Percentiles rank a stretch among this genome's conserved stretches.
Conservation (phyloP, 2,329 filamentous ascomycete species). For the Paecilomyces formosus region DNA sequence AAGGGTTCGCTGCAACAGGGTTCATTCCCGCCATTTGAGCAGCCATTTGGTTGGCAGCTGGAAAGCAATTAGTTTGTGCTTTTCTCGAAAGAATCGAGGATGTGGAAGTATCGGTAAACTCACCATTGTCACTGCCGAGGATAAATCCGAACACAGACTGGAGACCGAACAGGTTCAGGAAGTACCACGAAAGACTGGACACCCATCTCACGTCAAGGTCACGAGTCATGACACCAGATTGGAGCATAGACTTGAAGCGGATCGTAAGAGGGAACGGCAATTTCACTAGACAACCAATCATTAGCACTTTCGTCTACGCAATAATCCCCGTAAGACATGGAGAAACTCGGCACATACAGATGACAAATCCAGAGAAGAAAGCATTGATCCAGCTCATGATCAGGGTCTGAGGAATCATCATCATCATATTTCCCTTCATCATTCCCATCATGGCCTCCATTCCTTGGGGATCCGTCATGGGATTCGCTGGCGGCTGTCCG, state of each 20-base stretch:
- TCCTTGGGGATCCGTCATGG: constrained; percentile 86
- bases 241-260: constrained; percentile 99
- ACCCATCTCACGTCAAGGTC: constrained; percentile 99
- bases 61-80: constrained; percentile 2
- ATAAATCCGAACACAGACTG: constrained; percentile 98
- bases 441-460: constrained; percentile 99
- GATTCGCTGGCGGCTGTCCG: constrained; percentile 84
- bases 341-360: constrained; percentile 54
- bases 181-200: constrained; percentile 98
- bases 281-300: constrained; percentile 58
- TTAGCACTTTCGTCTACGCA: constrained; percentile 15
- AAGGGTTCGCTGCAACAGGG: constrained; percentile 61
- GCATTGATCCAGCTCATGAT: constrained; percentile 99
- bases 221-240: constrained; percentile 89
- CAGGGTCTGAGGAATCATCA: constrained; percentile 97
- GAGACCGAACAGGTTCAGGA: constrained; percentile 90
- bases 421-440: constrained; percentile 99
- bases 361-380: constrained; percentile 96
- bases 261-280: constrained; percentile 94
- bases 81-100: background rate
- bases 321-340: background rate
- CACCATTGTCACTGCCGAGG: constrained; percentile 91
- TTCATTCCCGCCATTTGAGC: constrained; percentile 75
- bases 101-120: constrained; percentile 22
- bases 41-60: constrained; percentile 87